Percentiles rank a stretch among this genome's conserved stretches.
These are phyloP conservation scores for Lenzites betulinus DNA, from an alignment of 768 basidiomycete species.

Conservation along the genomic window DNA sequence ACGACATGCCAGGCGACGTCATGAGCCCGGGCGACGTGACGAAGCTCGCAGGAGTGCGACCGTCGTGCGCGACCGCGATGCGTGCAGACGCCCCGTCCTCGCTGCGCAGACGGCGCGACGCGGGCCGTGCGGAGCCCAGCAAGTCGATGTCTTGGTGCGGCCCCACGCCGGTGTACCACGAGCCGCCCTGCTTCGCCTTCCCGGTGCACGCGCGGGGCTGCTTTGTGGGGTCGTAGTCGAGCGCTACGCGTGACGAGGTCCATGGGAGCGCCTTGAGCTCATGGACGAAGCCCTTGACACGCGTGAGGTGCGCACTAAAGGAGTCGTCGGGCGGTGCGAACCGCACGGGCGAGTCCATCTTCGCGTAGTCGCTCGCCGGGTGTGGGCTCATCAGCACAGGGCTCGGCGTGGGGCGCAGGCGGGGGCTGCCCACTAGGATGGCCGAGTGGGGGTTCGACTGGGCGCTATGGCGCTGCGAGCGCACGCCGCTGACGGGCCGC, in stretches of 20 bases:
- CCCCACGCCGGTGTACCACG: conserved; percentile 28
- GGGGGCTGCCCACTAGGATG: not conserved
- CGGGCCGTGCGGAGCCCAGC: conserved; percentile 20
- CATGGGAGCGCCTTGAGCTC: conserved; percentile 40
- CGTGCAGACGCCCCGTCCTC: not conserved
- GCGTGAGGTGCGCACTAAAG: conserved; percentile 31
- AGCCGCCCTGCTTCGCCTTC: conserved; percentile 21
- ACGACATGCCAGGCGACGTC: conserved; percentile 24
- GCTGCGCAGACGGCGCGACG: conserved; percentile 7
- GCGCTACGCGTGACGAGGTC: conserved; percentile 37
- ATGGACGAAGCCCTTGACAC: conserved; percentile 34
- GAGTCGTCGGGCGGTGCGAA: conserved; percentile 30
- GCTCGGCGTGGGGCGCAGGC: conserved; percentile 4
- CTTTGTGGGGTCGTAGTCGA: conserved; percentile 36
- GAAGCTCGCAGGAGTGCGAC: conserved; percentile 17
- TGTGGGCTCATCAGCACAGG: conserved; percentile 35
- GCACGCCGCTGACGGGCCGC: not conserved
- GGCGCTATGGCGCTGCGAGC: conserved; percentile 7
- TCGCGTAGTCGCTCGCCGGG: conserved; percentile 37
- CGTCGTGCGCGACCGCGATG: conserved; percentile 10
- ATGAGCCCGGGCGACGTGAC: conserved; percentile 21
- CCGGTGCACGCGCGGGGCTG: conserved; percentile 26
- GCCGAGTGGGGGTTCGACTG: conserved; percentile 1
- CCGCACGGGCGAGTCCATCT: conserved; percentile 34
- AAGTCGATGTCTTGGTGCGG: conserved; percentile 29